These are phyloP conservation scores for Dictyophora rubrovolvata DNA, from an alignment of 768 basidiomycete genomes.

Conservation along the genomic window DNA sequence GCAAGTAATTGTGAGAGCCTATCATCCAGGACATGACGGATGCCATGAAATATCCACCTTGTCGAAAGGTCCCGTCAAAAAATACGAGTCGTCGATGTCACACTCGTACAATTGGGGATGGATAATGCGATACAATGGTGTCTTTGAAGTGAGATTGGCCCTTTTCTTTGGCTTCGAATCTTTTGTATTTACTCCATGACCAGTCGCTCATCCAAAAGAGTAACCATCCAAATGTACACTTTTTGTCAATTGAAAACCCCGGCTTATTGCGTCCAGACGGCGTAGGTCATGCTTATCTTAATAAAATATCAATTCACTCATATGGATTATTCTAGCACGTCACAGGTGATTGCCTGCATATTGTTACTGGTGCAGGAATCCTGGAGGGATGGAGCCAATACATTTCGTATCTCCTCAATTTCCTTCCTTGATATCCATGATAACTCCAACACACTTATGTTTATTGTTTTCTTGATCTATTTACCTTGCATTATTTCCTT, in stretches of 20 bases:
- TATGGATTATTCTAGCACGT: constrained; percentile 24
- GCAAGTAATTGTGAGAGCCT: constrained; percentile 49
- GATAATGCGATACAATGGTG: constrained; percentile 46
- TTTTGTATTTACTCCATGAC: background rate
- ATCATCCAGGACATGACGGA: constrained; percentile 56
- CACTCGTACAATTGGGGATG: constrained; percentile 59
- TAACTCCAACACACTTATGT: background rate
- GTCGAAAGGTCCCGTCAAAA: constrained; percentile 22
- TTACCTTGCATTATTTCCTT: too few relatives aligned
- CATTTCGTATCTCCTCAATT: constrained; percentile 38
- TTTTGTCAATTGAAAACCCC: constrained; percentile 50
- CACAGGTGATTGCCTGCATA: constrained; percentile 36
- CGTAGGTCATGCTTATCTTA: constrained; percentile 27
- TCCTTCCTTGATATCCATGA: constrained; percentile 1
- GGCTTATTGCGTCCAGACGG: constrained; percentile 55
- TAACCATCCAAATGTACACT: constrained; percentile 46
- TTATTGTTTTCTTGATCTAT: background rate
- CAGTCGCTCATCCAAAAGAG: constrained; percentile 33
- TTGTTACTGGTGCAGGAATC: constrained; percentile 36
- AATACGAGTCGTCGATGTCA: constrained; percentile 33
- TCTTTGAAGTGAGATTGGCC: constrained; percentile 39
- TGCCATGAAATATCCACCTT: constrained; percentile 42
- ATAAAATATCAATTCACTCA: background rate
- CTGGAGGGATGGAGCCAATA: constrained; percentile 44
- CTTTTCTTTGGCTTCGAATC: constrained; percentile 5